phyloP scores from a whole-genome alignment of 257 asterid species.

The Voacanga thouarsii region DNA sequence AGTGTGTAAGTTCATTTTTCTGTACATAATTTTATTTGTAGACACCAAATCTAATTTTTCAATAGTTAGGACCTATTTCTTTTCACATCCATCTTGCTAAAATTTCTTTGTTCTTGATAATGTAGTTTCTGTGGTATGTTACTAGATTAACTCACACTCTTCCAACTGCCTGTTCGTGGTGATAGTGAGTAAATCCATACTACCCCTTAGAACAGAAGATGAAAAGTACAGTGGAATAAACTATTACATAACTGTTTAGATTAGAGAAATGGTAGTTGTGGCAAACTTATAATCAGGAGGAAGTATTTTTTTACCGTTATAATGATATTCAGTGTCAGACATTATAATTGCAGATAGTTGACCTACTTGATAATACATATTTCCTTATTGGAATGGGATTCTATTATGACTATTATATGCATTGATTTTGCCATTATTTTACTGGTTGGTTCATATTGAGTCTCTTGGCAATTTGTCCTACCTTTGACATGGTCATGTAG shows the following conservation, averaged over 20 bases:
- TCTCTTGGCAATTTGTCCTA: conserved; percentile 69
- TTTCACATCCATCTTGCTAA: not conserved
- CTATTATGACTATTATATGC: not conserved
- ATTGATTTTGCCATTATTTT: not conserved
- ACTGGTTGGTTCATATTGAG: conserved; percentile 14
- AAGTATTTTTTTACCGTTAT: no score
- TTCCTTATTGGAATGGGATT: not conserved
- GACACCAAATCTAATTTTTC: not conserved
- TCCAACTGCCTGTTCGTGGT: not conserved
- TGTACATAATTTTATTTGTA: no score
- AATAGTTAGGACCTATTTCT: not conserved
- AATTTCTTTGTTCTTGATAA: not conserved
- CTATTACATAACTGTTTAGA: not conserved
- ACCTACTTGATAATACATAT: not conserved
- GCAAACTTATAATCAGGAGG: not conserved
- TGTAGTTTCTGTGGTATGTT: not conserved
- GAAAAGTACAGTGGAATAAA: not conserved
- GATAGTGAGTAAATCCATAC: no score
- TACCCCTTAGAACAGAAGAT: no score
- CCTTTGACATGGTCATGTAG: conserved; percentile 97
- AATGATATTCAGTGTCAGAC: no score
- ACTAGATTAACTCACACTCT: no score
- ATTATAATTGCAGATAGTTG: not conserved
- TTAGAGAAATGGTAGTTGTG: no score
- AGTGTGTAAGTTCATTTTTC: no score